These are phyloP conservation scores for Chaetoceros tenuissimus DNA, from an alignment of 108 stramenopile genomes.

Conservation along the genomic window DNA sequence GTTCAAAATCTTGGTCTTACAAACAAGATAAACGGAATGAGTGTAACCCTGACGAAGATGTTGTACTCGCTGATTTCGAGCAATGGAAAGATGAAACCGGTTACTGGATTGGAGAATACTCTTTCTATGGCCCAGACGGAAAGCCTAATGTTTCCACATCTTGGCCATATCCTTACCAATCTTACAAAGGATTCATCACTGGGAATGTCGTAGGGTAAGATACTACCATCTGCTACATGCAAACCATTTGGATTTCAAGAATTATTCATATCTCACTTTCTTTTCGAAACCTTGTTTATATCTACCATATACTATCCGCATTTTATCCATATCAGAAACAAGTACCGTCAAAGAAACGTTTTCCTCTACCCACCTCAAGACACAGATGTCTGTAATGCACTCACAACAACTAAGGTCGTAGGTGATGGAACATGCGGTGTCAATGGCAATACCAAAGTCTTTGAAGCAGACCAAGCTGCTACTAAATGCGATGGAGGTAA, in stretches of 20 bases:
- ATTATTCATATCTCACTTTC: background rate
- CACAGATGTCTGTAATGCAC: conserved; percentile 1
- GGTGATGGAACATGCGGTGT: conserved; percentile 28
- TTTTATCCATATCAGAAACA: conserved; percentile 12
- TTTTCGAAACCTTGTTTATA: background rate
- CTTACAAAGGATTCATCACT: conserved; percentile 21
- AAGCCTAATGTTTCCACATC: background rate
- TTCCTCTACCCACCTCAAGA: conserved; percentile 32
- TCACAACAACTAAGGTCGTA: background rate
- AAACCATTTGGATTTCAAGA: no score
- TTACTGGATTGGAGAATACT: conserved; percentile 39
- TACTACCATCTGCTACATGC: no score
- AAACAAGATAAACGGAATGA: no score
- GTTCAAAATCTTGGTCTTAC: no score
- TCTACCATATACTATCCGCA: background rate
- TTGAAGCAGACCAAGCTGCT: conserved; percentile 28
- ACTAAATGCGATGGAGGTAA: conserved; percentile 12
- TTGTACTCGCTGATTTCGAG: background rate
- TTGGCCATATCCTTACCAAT: conserved; percentile 23
- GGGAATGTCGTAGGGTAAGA: conserved; percentile 14
- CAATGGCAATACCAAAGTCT: conserved; percentile 30
- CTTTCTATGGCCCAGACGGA: conserved; percentile 18
- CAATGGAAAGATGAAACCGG: conserved; percentile 17
- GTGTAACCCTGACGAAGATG: no score
- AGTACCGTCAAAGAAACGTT: conserved; percentile 38